Conservation (phyloP, 2,329 filamentous ascomycete species). For the Rutstroemia sp. region DNA sequence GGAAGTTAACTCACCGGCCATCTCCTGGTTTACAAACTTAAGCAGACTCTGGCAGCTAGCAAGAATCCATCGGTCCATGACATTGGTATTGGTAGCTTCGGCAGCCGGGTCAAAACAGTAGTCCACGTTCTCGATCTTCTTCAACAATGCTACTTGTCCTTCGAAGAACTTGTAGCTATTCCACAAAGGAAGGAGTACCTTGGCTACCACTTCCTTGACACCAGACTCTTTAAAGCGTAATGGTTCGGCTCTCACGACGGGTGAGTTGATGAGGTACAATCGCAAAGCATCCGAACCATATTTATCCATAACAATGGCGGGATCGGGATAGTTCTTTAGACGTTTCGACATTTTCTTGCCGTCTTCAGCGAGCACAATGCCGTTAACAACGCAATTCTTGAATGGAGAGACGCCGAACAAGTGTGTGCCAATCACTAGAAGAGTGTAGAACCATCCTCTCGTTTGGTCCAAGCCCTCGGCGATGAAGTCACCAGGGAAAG, state of each 20-base stretch:
- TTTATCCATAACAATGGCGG: slow-evolving; percentile 70
- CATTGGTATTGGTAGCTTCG: slow-evolving; percentile 73
- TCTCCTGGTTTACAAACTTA: slow-evolving; percentile 87
- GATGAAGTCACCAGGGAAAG: slow-evolving; percentile 90
- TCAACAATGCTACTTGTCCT: slow-evolving; percentile 75
- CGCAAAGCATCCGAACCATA: slow-evolving; percentile 90
- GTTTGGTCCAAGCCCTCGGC: slow-evolving; percentile 92
- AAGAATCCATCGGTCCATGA: slow-evolving; percentile 95
- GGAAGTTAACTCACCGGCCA: slow-evolving; percentile 55
- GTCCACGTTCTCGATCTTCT: slow-evolving; percentile 74
- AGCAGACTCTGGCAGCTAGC: slow-evolving; percentile 87
- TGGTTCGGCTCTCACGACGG: slow-evolving; percentile 85
- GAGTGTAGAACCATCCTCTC: slow-evolving; percentile 93
- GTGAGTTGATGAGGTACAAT: slow-evolving; percentile 95
- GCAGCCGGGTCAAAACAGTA: slow-evolving; percentile 72
- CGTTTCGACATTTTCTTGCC: slow-evolving; percentile 99
- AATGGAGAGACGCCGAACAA: slow-evolving; percentile 81
- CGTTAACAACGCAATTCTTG: slow-evolving; percentile 94
- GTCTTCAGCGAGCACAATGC: slow-evolving; percentile 86
- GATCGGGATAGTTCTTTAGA: slow-evolving; percentile 93
- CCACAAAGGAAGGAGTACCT: slow-evolving; percentile 85
- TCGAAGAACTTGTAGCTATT: slow-evolving; percentile 97
- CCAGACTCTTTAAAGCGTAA: slow-evolving; percentile 85
- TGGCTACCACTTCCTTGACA: slow-evolving; percentile 91
- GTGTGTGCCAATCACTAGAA: slow-evolving; percentile 81